These are phyloP conservation scores for Grammothele lineata DNA, from an alignment of 768 basidiomycete genomes.

Conservation along the genomic window DNA sequence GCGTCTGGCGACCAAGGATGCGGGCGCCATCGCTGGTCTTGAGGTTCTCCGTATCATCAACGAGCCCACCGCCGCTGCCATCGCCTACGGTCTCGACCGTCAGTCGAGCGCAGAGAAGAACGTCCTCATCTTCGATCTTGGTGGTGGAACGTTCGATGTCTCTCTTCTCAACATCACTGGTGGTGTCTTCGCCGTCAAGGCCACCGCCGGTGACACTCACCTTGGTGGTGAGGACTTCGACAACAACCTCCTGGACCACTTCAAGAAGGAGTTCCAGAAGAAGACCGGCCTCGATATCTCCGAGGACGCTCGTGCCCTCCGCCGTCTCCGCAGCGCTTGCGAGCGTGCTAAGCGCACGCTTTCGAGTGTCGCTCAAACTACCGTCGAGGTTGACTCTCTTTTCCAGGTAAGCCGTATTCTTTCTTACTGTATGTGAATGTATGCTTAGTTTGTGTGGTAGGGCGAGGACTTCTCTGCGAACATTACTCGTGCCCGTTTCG, in stretches of 20 bases:
- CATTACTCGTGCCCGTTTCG: conserved; percentile 99
- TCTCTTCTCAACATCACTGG: conserved; percentile 96
- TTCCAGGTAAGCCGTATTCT: conserved; percentile 61
- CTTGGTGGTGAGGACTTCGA: conserved; percentile 99
- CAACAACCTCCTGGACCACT: conserved; percentile 95
- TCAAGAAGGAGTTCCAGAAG: conserved; percentile 99
- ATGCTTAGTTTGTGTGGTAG: conserved; percentile 31
- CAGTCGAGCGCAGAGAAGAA: conserved; percentile 95
- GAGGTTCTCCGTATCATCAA: conserved; percentile 99
- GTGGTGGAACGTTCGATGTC: conserved; percentile 99
- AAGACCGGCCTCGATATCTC: conserved; percentile 98
- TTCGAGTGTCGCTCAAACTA: conserved; percentile 97
- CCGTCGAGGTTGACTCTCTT: conserved; percentile 98
- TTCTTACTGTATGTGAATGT: background rate
- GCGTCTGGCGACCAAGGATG: conserved; percentile 98
- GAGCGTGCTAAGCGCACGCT: conserved; percentile 99
- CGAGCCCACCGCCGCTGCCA: conserved; percentile 99
- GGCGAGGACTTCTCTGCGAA: conserved; percentile 98
- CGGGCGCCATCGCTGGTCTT: conserved; percentile 95
- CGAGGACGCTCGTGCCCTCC: conserved; percentile 92
- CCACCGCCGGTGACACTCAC: conserved; percentile 98
- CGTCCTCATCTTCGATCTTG: conserved; percentile 98
- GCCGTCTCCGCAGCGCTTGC: conserved; percentile 94
- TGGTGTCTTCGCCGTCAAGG: conserved; percentile 99
- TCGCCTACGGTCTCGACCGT: conserved; percentile 97